phyloP scores from a whole-genome alignment of 176 grass and related monocot species.

The Elaeis guineensis region DNA sequence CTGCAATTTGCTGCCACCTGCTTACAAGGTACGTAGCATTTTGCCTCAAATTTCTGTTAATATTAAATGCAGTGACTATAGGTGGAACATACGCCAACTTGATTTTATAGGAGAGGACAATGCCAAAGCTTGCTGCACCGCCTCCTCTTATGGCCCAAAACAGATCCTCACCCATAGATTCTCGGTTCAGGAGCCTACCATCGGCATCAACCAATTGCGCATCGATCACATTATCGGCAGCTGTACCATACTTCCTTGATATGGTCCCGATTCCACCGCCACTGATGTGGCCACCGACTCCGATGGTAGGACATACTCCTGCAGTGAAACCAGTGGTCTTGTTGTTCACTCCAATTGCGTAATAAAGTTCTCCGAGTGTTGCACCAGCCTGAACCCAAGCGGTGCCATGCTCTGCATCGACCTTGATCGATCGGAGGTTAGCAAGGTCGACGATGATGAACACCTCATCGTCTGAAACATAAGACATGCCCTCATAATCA shows the following conservation, averaged over 20 bases:
- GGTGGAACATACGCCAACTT: constrained; percentile 21
- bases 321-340: constrained; percentile 17
- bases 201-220: constrained; percentile 13
- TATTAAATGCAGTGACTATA: constrained; percentile 18
- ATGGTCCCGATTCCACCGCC: constrained; percentile 31
- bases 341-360: constrained; percentile 21
- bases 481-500: constrained; percentile 42
- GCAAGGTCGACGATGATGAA: constrained; percentile 26
- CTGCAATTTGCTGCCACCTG: constrained; percentile 27
- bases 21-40: constrained; percentile 9
- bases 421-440: constrained; percentile 11
- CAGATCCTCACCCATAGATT: constrained; percentile 31
- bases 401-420: constrained; percentile 8
- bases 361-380: constrained; percentile 36
- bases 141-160: constrained; percentile 44
- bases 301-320: constrained; percentile 21
- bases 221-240: constrained; percentile 30
- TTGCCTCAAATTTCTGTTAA: constrained; percentile 12
- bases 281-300: constrained; percentile 31
- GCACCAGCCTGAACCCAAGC: constrained; percentile 35
- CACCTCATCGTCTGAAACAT: constrained; percentile 3
- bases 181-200: constrained; percentile 17
- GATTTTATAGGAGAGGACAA: constrained; percentile 31
- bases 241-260: constrained; percentile 25
- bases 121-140: constrained; percentile 29